Evolutionary conservation across 75 land plant species (phyloP), one percentile per base, ranked within the genome.

Genomic region (Picea glauca): DNA sequence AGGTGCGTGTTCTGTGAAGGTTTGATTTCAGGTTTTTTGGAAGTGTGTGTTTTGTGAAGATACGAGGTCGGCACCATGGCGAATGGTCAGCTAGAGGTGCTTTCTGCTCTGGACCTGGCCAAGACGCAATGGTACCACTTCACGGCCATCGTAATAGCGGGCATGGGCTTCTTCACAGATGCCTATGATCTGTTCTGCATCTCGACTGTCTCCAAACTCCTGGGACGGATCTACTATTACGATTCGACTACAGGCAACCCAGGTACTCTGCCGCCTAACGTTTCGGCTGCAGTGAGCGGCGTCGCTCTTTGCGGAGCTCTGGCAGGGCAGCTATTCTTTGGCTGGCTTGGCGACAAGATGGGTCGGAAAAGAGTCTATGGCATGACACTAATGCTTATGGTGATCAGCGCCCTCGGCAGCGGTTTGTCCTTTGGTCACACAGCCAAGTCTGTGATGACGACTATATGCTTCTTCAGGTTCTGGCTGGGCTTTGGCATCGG

Each of bases 401-500:
- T 88, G 43, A 26, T 88, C 58, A 60, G 81, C 70, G 88, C 90
- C 76, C 18, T 84, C 54, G 90, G 83, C 23, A 84, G 76, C 30
- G 90, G 90, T 13, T 81, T 87, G 18, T 88, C 89, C 58, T 87
- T 87, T 46, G 83, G 86, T 18, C n/a, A 60, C 63, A 74, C 86
- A 0, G 80, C 90, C 59, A 87, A 76, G 58, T 62, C 68, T 62
- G 90, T 88, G 67, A 87, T 88, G 90, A 81, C 86, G 70, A 87
- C 89, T 12, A 81, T 88, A 62, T 87, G 90, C 57, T 89, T 89
- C 84, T 89, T 89, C 79, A 75, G 90, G 43, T 88, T 88, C 76
- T 88, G 90, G 90, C 76, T 88, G 12, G 90, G 90, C 18, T 83
- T 88, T 59, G 89, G 89, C 21, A 86, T 88, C 40, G 89, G 89